Conservation (phyloP, 306 rosid genomes). For the Cicer cuneatum region DNA sequence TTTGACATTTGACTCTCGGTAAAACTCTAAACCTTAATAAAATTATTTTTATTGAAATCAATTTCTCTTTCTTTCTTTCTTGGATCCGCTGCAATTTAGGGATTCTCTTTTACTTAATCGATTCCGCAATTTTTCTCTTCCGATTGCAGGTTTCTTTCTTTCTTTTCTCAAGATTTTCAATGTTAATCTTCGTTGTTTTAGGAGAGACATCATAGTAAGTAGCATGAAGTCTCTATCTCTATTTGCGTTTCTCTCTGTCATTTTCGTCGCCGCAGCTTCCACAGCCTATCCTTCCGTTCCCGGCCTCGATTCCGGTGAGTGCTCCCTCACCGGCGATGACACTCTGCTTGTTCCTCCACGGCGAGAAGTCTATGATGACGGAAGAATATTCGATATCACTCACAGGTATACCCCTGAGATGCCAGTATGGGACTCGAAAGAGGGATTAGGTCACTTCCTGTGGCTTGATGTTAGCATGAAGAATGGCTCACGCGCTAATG, state of each 20-base stretch:
- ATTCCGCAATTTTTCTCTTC: too few species aligned
- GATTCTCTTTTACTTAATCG: too few species aligned
- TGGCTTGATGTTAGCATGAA: slow-evolving; percentile 80
- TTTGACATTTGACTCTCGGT: too few species aligned
- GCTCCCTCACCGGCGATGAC: slow-evolving; percentile 35
- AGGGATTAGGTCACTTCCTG: slow-evolving; percentile 72
- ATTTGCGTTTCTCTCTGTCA: slow-evolving; percentile 42
- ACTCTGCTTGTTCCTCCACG: slow-evolving; percentile 58
- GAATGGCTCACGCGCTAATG: slow-evolving; percentile 77
- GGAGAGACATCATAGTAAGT: too few species aligned
- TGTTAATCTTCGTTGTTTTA: too few species aligned
- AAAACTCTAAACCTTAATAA: too few species aligned
- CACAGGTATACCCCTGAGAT: slow-evolving; percentile 58
- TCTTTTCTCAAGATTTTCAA: too few species aligned
- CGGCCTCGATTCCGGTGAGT: slow-evolving; percentile 48
- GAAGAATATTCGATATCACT: slow-evolving; percentile 70
- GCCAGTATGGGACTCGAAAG: slow-evolving; percentile 67
- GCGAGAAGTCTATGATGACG: slow-evolving; percentile 77
- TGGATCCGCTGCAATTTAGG: too few species aligned
- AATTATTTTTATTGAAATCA: too few species aligned
- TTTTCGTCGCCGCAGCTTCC: slow-evolving; percentile 43
- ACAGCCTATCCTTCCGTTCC: slow-evolving; percentile 66
- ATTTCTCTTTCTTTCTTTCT: too few species aligned
- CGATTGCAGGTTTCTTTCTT: too few species aligned
- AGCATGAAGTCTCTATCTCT: slow-evolving; percentile 32